Conservation (phyloP, 192 early-diverging fungal genomes). For the Podila minutissima region DNA sequence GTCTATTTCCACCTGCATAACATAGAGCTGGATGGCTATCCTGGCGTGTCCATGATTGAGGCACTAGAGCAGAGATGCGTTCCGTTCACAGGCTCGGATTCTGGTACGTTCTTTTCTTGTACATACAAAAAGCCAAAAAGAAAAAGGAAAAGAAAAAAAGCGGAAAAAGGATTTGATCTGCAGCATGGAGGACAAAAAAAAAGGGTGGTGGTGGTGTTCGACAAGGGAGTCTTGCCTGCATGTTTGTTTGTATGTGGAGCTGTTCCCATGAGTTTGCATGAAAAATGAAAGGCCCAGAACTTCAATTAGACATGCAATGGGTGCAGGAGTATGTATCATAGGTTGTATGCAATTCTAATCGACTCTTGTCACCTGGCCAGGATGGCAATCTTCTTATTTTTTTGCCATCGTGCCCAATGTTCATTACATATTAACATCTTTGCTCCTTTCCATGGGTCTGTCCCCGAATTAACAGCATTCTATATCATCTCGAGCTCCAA, state of each 20-base stretch:
- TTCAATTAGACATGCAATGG: neutral
- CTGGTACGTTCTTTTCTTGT: conserved; percentile 7
- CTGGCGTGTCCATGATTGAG: conserved; percentile 27
- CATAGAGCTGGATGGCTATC: conserved; percentile 30
- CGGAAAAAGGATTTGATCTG: too few relatives aligned
- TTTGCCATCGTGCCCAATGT: neutral
- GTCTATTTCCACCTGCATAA: neutral
- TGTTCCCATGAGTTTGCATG: neutral
- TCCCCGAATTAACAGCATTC: conserved; percentile 10
- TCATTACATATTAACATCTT: neutral
- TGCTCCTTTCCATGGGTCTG: neutral
- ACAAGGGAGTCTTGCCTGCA: too few relatives aligned
- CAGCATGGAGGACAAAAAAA: too few relatives aligned
- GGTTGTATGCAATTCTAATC: neutral
- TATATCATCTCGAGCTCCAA: conserved; percentile 35
- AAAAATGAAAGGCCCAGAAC: neutral
- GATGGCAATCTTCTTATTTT: neutral
- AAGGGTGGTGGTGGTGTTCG: too few relatives aligned
- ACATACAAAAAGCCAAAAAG: neutral
- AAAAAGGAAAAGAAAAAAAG: neutral
- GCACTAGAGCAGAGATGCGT: conserved; percentile 16
- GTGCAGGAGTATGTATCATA: neutral
- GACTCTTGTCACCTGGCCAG: neutral
- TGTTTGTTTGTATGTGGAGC: too few relatives aligned
- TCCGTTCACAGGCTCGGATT: conserved; percentile 24